phyloP scores from a whole-genome alignment of 768 basidiomycete species.

The Leccinum imitatum region DNA sequence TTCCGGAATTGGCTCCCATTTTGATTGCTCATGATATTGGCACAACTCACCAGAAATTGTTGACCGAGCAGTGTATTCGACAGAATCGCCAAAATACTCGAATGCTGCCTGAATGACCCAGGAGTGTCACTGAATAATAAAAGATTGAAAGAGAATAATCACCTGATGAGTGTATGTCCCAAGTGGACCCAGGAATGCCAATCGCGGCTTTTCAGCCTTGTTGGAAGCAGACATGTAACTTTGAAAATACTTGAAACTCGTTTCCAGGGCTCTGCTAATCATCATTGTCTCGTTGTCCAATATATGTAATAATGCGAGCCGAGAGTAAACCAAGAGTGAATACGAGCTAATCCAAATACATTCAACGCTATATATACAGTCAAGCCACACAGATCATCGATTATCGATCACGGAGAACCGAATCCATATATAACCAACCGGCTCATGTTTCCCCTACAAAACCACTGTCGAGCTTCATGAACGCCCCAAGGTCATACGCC shows the following conservation, averaged over 20 bases:
- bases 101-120: constrained; percentile 41
- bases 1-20: not conserved
- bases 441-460: constrained; percentile 8
- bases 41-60: constrained; percentile 43
- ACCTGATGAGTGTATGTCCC: constrained; percentile 76
- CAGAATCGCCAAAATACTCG: constrained; percentile 44
- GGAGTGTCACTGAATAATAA: constrained; percentile 21
- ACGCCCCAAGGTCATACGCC: constrained; percentile 13
- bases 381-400: not conserved
- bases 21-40: not conserved
- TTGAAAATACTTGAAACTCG: constrained; percentile 10
- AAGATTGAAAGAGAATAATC: constrained; percentile 4
- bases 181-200: constrained; percentile 64
- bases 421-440: not conserved
- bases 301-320: not conserved
- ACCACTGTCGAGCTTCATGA: constrained; percentile 10
- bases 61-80: constrained; percentile 40
- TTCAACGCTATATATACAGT: not conserved
- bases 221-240: constrained; percentile 8
- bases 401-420: not conserved
- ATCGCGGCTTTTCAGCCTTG: constrained; percentile 17
- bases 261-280: constrained; percentile 4
- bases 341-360: not conserved
- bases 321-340: not conserved
- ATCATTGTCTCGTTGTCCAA: constrained; percentile 3